Percentiles rank a stretch among this genome's conserved stretches.
Evolutionary conservation across 2,329 filamentous ascomycete genomes (phyloP).

Genomic region (Fusarium decemcellulare): DNA sequence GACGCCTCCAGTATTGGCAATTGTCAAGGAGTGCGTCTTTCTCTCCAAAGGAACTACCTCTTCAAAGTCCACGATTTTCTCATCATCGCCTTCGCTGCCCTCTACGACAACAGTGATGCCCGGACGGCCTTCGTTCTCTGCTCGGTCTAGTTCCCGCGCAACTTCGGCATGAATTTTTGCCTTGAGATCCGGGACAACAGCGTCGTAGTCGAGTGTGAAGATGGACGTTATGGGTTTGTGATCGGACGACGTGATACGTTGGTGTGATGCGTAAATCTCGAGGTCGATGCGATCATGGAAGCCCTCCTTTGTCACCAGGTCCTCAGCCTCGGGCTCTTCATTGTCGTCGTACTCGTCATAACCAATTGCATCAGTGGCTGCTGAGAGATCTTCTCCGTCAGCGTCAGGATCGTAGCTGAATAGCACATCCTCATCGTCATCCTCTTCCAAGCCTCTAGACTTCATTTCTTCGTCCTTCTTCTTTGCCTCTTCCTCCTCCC

Average conservation of each 20-base stretch:
- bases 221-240: constrained; percentile 92
- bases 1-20: constrained; percentile 93
- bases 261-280: constrained; percentile 86
- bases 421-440: constrained; percentile 86
- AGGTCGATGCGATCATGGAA: constrained; percentile 68
- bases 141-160: constrained; percentile 87
- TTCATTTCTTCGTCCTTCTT: constrained; percentile 90
- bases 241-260: constrained; percentile 91
- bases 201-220: constrained; percentile 88
- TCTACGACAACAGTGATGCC: constrained; percentile 88
- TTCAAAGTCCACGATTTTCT: constrained; percentile 81
- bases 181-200: constrained; percentile 88
- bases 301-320: constrained; percentile 71
- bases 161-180: constrained; percentile 88
- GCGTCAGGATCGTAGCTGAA: constrained; percentile 92
- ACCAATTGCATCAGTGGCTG: constrained; percentile 59
- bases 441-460: constrained; percentile 82
- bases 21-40: constrained; percentile 78
- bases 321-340: constrained; percentile 60
- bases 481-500: constrained; percentile 76
- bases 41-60: constrained; percentile 77
- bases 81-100: constrained; percentile 59
- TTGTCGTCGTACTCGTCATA: constrained; percentile 72
- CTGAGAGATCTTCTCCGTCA: constrained; percentile 67
- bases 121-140: constrained; percentile 91